These are phyloP conservation scores for Spizellomyces sp. DNA, from an alignment of 192 early-diverging fungal species.

Conservation along the genomic window DNA sequence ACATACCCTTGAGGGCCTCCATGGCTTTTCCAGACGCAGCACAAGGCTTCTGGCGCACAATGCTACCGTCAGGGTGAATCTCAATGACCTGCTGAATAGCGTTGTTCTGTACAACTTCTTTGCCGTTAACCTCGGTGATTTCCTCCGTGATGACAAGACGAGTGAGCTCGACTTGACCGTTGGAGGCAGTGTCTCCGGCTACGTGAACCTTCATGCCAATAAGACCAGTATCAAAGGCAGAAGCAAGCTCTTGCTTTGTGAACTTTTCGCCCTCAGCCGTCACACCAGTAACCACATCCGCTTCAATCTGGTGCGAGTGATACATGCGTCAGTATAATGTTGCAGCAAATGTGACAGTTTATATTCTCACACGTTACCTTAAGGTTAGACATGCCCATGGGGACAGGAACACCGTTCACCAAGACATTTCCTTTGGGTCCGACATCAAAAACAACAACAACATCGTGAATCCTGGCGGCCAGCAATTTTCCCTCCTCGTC, in stretches of 20 bases:
- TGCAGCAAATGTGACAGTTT: neutral
- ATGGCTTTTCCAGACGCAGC: slow-evolving; percentile 1
- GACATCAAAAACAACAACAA: slow-evolving; percentile 43
- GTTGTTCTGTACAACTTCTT: slow-evolving; percentile 29
- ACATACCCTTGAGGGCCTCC: slow-evolving; percentile 8
- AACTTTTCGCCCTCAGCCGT: slow-evolving; percentile 22
- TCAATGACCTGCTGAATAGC: slow-evolving; percentile 41
- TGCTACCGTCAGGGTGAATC: slow-evolving; percentile 29
- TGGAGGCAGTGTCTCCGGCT: slow-evolving; percentile 11
- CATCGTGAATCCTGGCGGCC: slow-evolving; percentile 29
- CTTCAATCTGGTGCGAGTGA: slow-evolving; percentile 19
- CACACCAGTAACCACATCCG: slow-evolving; percentile 32
- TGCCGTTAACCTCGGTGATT: slow-evolving; percentile 40
- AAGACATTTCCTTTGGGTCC: slow-evolving; percentile 28
- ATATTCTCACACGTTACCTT: neutral
- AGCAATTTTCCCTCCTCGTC: slow-evolving; percentile 17
- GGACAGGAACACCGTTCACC: slow-evolving; percentile 38
- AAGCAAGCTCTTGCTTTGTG: slow-evolving; percentile 12
- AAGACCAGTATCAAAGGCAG: slow-evolving; percentile 39
- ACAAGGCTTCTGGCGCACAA: slow-evolving; percentile 31
- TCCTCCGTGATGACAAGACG: slow-evolving; percentile 39
- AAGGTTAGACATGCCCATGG: slow-evolving; percentile 40
- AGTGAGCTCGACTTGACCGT: slow-evolving; percentile 24
- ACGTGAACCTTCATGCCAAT: slow-evolving; percentile 40
- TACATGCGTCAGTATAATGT: too few relatives aligned